Conservation (phyloP, 202 grass and related monocot species). For the Hordeum pubiflorum region DNA sequence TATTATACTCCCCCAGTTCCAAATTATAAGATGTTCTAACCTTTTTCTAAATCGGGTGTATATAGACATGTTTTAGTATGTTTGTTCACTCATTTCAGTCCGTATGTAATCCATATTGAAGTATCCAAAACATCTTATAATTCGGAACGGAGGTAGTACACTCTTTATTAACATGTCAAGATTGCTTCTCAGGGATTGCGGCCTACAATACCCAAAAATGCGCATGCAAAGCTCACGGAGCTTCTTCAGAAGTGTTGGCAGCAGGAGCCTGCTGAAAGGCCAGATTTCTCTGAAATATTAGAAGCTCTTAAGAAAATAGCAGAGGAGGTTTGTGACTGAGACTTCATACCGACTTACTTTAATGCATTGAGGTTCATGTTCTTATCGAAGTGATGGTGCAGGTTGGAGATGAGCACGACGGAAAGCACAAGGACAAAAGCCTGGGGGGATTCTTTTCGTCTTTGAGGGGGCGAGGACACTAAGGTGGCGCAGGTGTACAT, state of each 20-base stretch:
- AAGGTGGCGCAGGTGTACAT: slow-evolving; percentile 15
- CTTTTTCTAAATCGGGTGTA: no score
- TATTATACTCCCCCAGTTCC: neutral
- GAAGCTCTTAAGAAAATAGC: slow-evolving; percentile 65
- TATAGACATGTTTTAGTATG: no score
- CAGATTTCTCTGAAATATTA: slow-evolving; percentile 84
- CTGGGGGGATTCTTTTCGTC: slow-evolving; percentile 73
- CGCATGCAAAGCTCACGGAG: slow-evolving; percentile 57
- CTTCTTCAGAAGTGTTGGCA: slow-evolving; percentile 92
- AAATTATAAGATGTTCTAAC: no score
- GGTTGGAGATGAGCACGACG: slow-evolving; percentile 64
- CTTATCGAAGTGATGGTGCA: slow-evolving; percentile 12
- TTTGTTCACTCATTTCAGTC: no score
- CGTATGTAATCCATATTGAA: no score
- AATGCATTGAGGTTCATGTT: neutral
- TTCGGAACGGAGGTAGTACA: no score
- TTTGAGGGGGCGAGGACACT: slow-evolving; percentile 61
- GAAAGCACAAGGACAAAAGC: slow-evolving; percentile 73
- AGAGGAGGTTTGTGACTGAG: slow-evolving; percentile 54
- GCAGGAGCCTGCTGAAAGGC: slow-evolving; percentile 65
- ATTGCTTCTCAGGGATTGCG: slow-evolving; percentile 54
- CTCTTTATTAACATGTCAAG: neutral
- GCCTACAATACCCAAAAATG: slow-evolving; percentile 80
- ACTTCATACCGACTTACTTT: neutral
- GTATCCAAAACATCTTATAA: no score